A percentile compares a stretch with the other conserved stretches of the same genome.
phyloP scores from a whole-genome alignment of 345 rosid genomes.

The Turnera subulata region DNA sequence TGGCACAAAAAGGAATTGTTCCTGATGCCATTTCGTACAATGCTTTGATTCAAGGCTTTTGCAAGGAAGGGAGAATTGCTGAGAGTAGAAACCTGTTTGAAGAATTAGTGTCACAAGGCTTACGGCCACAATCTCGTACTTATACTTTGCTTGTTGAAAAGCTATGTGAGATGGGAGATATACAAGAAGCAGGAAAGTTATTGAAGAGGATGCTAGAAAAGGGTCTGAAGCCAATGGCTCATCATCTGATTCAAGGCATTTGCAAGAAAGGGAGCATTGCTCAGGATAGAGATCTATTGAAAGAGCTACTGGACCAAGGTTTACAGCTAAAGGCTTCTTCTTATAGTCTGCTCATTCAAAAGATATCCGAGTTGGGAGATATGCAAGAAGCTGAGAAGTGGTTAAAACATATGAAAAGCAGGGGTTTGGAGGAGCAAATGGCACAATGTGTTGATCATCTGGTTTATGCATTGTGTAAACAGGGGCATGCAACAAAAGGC shows the following conservation, averaged over 20 bases:
- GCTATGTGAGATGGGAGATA: conserved; percentile 26
- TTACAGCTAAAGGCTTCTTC: too few relatives aligned
- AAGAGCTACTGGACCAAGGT: too few relatives aligned
- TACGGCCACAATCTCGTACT: conserved; percentile 26
- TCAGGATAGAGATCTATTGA: too few relatives aligned
- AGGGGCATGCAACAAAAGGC: conserved; percentile 27
- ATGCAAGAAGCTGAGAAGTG: too few relatives aligned
- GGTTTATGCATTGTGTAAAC: conserved; percentile 22
- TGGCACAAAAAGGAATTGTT: conserved; percentile 49
- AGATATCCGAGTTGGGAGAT: too few relatives aligned
- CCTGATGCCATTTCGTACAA: conserved; percentile 43
- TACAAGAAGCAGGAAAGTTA: conserved; percentile 28
- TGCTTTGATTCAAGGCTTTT: conserved; percentile 43
- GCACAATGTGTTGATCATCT: background rate
- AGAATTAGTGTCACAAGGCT: conserved; percentile 36
- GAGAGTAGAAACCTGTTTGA: conserved; percentile 27
- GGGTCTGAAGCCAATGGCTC: conserved; percentile 27
- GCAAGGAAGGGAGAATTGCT: conserved; percentile 35
- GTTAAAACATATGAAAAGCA: too few relatives aligned
- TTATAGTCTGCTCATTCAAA: too few relatives aligned
- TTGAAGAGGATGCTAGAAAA: conserved; percentile 29
- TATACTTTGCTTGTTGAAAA: conserved; percentile 29
- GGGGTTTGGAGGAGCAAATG: too few relatives aligned
- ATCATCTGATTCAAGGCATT: background rate
- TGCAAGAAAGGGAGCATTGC: too few relatives aligned